Base-by-base conservation (phyloP, 768 basidiomycete genomes). In the Wakefieldia striispora region DNA sequence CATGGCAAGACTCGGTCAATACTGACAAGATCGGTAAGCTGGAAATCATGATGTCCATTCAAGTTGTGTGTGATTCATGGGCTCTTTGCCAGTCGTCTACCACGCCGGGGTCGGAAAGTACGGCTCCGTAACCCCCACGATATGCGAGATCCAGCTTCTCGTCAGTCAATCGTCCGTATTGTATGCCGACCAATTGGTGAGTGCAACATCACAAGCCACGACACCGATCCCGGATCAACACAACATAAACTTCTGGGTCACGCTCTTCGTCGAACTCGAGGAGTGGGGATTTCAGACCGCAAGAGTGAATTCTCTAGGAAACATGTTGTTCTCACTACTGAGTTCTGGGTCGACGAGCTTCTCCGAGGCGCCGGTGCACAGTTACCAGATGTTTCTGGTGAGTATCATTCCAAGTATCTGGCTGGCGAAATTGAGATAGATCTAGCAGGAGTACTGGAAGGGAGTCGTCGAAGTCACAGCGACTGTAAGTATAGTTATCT, bases 91-190 rank as follows among this genome's bases (percentile, higher is more conserved):
- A 50, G 49, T 45, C 3, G 43, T 46, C 21, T 50, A 50, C 16
- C 49, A 45, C 19, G n/a, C 6, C 6, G 44, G 49, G 0, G 38
- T 46, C 17, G 51, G 51, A 17, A 38, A 31, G 31, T 52, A 52
- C 7, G 27, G 17, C 6, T 43, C 17, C 1, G 6, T 52, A 13
- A 41, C 46, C 10, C 51, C 51, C 2, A 52, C 47, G 4, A 47
- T 49, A 3, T 52, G 51, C 40, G 36, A 42, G 35, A 52, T 52
- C n/a, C 21, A 7, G 5, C 51, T 23, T n/a, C 26, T 52, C 14
- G 9, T 49, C 11, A 52, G 40, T 6, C 8, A 9, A 36, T 43
- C 47, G 14, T 42, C 51, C 14, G 51, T 43, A 36, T 16, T 10
- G 16, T 52, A 52, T 3, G 47, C 35, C 21, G 38, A 45, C 19